Evolutionary conservation across 306 rosid genomes (phyloP).

Genomic region (Cucumis sativus): DNA sequence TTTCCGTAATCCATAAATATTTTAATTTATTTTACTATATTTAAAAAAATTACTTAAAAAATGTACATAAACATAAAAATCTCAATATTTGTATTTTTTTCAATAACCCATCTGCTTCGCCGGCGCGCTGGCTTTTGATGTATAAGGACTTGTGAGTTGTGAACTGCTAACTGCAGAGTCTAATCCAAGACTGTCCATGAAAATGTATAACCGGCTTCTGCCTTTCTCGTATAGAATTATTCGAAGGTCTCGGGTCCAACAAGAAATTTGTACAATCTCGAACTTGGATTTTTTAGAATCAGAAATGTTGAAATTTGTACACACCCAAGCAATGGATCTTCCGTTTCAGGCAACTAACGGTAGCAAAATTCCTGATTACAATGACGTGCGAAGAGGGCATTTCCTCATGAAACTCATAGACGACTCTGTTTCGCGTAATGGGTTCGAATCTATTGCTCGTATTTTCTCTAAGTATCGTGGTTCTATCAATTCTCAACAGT

Average conservation of each 20-base stretch:
- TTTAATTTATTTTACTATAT: too few relatives aligned
- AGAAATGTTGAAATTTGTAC: not conserved
- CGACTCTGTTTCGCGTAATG: not conserved
- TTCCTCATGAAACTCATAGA: slow-evolving; percentile 7
- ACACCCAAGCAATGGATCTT: not conserved
- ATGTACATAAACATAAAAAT: too few relatives aligned
- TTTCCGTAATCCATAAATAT: too few relatives aligned
- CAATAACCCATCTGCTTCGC: not conserved
- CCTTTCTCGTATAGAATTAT: not conserved
- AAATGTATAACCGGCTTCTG: slow-evolving; percentile 2
- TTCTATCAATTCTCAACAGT: not conserved
- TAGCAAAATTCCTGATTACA: not conserved
- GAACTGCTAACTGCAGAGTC: not conserved
- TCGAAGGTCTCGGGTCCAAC: not conserved
- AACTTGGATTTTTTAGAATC: not conserved
- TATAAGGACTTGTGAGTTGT: not conserved
- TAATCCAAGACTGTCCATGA: not conserved
- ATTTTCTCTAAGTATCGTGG: slow-evolving; percentile 3
- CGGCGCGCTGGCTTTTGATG: not conserved
- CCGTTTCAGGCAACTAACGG: not conserved
- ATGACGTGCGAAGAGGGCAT: not conserved
- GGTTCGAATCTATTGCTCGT: slow-evolving; percentile 3
- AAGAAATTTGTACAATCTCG: not conserved
- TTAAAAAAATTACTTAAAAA: too few relatives aligned
- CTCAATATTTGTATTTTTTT: too few relatives aligned